Base-by-base conservation (phyloP, 306 rosid species). In the Sicyos edulis region DNA sequence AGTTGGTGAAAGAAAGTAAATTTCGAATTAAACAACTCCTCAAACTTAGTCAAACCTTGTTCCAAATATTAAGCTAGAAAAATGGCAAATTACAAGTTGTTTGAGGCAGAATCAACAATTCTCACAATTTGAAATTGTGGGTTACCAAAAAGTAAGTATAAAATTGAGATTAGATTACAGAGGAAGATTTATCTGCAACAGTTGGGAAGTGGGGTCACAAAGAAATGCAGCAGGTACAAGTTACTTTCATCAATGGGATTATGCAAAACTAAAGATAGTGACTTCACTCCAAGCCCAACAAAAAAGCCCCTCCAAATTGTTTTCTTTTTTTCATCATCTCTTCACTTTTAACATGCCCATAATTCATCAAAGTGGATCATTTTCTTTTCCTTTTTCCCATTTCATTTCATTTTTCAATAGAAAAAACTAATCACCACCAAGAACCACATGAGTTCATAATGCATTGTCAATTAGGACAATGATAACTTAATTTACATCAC, bases 221-320 rank as follows among this genome's bases (percentile, higher is more conserved):
- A 66, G 54, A 45, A 65, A 47, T 47, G 67, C 72, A 67, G 26
- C 72, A 67, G 17, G 47, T 21, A 14, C 72, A 47, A 67, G 56
- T 67, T 67, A 56, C 56, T 67, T 45, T 45, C 71, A 66, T 64
- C 70, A 17, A 64, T 64, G 47, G 70, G 70, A 37, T 42, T 42
- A 66, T 66, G 12, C 37, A 57, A 66, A 66, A 66, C 37, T 13
- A 21, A 24, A 19, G 55, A 66, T 2, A 20, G 71, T 20, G 71
- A 66, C 71, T 22, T 67, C 47, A 67, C 40, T 67, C 72, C 72
- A 67, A 67, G 32, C n/a, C 72, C 72, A 67, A 47, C 72, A 67
- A 44, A 21, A 21, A 67, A 47, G 24, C 51, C 50, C 69, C 55
- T 65, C 72, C 72, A 67, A 67, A 67, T 47, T 45, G 12, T 20